These are phyloP conservation scores for Arthrobotrys entomopaga DNA, from an alignment of 2,329 filamentous ascomycete species.

Conservation along the genomic window DNA sequence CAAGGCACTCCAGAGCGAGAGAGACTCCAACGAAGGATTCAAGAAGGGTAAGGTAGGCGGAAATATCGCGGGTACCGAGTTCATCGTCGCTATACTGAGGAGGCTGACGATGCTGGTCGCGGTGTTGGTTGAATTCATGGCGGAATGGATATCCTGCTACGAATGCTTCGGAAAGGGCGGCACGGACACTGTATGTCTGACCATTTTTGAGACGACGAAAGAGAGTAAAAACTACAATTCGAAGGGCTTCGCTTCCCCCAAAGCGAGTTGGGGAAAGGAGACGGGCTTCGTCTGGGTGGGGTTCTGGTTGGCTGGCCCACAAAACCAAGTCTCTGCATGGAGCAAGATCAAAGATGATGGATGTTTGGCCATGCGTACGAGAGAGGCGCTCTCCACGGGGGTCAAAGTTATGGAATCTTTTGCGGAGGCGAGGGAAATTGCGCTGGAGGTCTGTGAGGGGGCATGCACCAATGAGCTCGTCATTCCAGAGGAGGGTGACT, in stretches of 20 bases:
- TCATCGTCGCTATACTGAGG: constrained; percentile 38
- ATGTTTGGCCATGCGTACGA: constrained; percentile 28
- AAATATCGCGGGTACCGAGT: constrained; percentile 45
- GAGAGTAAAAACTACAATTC: constrained; percentile 45
- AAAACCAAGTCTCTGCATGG: constrained; percentile 40
- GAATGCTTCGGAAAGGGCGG: constrained; percentile 39
- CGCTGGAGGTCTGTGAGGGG: constrained; percentile 36
- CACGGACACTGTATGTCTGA: constrained; percentile 38
- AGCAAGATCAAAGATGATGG: constrained; percentile 44
- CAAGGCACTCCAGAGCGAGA: constrained; percentile 35
- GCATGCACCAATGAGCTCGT: constrained; percentile 45
- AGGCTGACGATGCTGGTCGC: constrained; percentile 24
- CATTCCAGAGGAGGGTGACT: constrained; percentile 48
- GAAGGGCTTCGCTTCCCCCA: constrained; percentile 40
- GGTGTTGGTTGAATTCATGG: constrained; percentile 35
- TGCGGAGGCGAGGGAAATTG: constrained; percentile 46
- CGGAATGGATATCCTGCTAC: constrained; percentile 36
- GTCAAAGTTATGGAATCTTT: constrained; percentile 42
- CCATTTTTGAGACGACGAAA: constrained; percentile 47
- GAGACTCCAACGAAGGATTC: constrained; percentile 53
- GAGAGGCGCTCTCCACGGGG: constrained; percentile 42
- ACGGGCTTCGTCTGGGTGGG: constrained; percentile 31
- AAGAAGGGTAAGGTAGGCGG: constrained; percentile 41
- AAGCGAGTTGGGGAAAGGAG: constrained; percentile 40
- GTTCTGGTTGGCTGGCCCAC: constrained; percentile 32